Evolutionary conservation across 2,329 filamentous ascomycete species (phyloP).

Genomic region (Arthrinium phaeospermum): DNA sequence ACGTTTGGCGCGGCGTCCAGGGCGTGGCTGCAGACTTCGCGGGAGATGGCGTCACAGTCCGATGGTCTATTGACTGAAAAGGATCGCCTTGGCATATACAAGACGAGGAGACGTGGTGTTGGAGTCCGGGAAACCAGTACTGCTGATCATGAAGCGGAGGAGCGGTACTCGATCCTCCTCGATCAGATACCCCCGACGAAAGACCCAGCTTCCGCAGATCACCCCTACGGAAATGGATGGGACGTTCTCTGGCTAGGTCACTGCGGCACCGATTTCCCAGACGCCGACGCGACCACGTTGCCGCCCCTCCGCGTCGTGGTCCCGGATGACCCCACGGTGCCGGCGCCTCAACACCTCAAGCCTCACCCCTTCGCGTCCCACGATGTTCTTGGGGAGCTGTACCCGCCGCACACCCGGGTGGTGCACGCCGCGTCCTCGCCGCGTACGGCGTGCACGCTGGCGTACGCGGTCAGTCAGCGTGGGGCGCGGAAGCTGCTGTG

Average conservation of each 20-base stretch:
- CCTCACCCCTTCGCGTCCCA: slow-evolving; percentile 22
- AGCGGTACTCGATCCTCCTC: slow-evolving; percentile 24
- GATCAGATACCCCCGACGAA: neutral
- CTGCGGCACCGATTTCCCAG: slow-evolving; percentile 35
- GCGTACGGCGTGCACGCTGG: slow-evolving; percentile 24
- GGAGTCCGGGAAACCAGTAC: slow-evolving; percentile 26
- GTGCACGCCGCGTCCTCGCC: slow-evolving; percentile 22
- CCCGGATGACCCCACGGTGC: slow-evolving; percentile 23
- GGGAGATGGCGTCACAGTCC: neutral
- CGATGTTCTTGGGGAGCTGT: neutral
- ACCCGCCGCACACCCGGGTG: slow-evolving; percentile 22
- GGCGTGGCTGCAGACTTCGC: neutral
- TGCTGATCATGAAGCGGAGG: slow-evolving; percentile 29
- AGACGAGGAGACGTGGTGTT: neutral
- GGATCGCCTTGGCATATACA: neutral
- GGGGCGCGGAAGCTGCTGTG: slow-evolving; percentile 24
- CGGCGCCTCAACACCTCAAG: slow-evolving; percentile 14
- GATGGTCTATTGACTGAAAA: no score
- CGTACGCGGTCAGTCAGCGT: slow-evolving; percentile 24
- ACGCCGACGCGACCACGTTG: slow-evolving; percentile 19
- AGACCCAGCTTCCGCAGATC: neutral
- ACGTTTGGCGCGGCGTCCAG: slow-evolving; percentile 29
- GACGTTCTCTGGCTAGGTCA: slow-evolving; percentile 47
- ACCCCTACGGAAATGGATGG: slow-evolving; percentile 36
- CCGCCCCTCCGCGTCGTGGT: slow-evolving; percentile 24